Evolutionary conservation across 257 asterid species (phyloP).

Genomic region (Fraxinus americana): DNA sequence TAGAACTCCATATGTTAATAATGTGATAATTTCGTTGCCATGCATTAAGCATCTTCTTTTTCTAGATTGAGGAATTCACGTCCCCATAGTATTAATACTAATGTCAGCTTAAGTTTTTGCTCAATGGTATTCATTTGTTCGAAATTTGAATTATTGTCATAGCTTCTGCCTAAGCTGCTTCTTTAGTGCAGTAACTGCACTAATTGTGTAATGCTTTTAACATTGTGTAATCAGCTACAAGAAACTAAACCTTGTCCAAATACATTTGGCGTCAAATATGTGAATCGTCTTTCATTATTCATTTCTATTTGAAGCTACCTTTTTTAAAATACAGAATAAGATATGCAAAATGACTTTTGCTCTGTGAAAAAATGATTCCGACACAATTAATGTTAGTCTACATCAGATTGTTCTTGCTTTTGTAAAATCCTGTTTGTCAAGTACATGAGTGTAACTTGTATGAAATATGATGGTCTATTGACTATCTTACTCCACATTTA

Average conservation of each 20-base stretch:
- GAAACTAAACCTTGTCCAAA: neutral
- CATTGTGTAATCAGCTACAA: neutral
- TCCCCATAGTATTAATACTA: neutral
- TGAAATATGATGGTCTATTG: neutral
- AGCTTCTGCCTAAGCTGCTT: neutral
- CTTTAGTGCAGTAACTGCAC: neutral
- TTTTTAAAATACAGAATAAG: neutral
- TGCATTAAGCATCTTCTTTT: slow-evolving; percentile 1
- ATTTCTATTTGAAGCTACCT: neutral
- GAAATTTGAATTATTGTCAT: neutral
- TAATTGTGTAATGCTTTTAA: neutral
- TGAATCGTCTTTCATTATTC: neutral
- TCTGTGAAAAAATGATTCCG: neutral
- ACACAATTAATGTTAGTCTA: neutral
- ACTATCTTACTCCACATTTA: neutral
- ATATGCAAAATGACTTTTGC: neutral
- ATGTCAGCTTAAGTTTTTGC: neutral
- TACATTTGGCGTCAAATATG: neutral
- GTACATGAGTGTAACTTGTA: neutral
- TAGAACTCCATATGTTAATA: slow-evolving; percentile 12
- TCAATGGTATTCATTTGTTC: slow-evolving; percentile 5
- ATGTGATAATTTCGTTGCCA: slow-evolving; percentile 14
- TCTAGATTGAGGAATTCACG: neutral
- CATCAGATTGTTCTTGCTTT: neutral
- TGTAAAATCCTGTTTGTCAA: neutral